These are phyloP conservation scores for Talaromyces adpressus DNA, from an alignment of 495 filamentous ascomycete genomes.

Conservation along the genomic window DNA sequence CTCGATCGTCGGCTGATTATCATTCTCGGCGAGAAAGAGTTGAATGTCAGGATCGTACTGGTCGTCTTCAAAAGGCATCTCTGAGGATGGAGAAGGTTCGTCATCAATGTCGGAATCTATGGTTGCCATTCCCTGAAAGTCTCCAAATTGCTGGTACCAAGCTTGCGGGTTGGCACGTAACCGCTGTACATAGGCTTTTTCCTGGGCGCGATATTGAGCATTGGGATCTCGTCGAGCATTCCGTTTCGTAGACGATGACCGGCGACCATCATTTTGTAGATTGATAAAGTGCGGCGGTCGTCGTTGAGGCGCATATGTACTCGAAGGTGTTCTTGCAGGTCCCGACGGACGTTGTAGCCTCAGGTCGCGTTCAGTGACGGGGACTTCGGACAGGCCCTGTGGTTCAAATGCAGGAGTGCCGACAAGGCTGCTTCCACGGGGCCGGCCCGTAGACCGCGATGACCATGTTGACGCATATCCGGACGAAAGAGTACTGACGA, in stretches of 20 bases:
- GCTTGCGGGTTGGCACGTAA: constrained; percentile 64
- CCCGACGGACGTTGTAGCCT: constrained; percentile 45
- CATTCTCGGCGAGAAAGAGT: constrained; percentile 79
- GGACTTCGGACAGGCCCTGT: constrained; percentile 18
- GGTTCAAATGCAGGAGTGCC: constrained; percentile 25
- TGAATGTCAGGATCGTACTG: constrained; percentile 88
- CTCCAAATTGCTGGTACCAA: constrained; percentile 63
- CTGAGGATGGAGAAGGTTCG: constrained; percentile 79
- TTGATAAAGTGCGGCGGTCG: constrained; percentile 57
- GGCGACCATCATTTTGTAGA: constrained; percentile 41
- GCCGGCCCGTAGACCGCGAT: constrained; percentile 27
- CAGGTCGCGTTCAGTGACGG: constrained; percentile 21
- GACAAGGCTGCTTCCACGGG: constrained; percentile 36
- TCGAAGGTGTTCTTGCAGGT: constrained; percentile 60
- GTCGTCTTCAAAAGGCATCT: constrained; percentile 73
- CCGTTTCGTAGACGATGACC: constrained; percentile 47
- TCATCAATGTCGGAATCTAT: constrained; percentile 90
- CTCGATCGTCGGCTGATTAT: constrained; percentile 79
- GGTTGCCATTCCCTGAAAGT: constrained; percentile 58
- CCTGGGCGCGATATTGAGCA: constrained; percentile 75
- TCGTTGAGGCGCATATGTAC: constrained; percentile 69
- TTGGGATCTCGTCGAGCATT: constrained; percentile 56
- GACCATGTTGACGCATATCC: constrained; percentile 27
- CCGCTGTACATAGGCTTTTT: constrained; percentile 73
- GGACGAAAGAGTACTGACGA: constrained; percentile 27